Conservation (phyloP, 140 eudicot species). For the Erigeron philadelphicus region DNA sequence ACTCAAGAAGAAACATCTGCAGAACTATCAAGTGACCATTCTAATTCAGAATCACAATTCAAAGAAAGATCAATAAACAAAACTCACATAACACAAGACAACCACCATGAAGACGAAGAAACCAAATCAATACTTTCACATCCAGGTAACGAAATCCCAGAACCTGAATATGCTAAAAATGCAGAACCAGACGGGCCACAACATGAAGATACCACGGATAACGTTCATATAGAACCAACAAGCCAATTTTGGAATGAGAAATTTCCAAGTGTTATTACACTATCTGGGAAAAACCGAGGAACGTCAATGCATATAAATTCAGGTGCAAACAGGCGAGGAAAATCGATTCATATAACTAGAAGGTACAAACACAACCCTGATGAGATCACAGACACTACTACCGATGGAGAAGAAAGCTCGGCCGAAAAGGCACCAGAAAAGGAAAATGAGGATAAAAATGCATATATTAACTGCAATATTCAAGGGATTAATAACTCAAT, state of each 20-base stretch:
- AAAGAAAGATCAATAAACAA: neutral
- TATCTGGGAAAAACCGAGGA: constrained; percentile 68
- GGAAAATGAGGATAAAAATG: constrained; percentile 30
- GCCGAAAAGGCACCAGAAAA: constrained; percentile 21
- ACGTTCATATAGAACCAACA: neutral
- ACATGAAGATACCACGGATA: neutral
- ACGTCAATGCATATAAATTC: constrained; percentile 54
- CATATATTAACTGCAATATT: constrained; percentile 55
- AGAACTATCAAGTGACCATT: constrained; percentile 9
- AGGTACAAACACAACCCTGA: constrained; percentile 48
- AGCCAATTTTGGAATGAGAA: constrained; percentile 18
- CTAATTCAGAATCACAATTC: constrained; percentile 13
- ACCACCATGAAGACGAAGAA: constrained; percentile 4
- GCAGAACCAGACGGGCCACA: neutral
- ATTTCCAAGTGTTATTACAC: constrained; percentile 36
- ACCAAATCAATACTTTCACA: constrained; percentile 16
- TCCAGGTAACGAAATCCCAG: neutral
- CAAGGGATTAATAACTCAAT: constrained; percentile 80
- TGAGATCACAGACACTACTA: constrained; percentile 35
- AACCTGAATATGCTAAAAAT: neutral
- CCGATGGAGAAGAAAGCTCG: constrained; percentile 38
- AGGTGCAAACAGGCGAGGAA: constrained; percentile 28
- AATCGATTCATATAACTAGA: constrained; percentile 45
- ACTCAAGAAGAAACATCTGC: neutral
- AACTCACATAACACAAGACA: neutral